A percentile compares a stretch with the other conserved stretches of the same genome.
These are phyloP conservation scores for Anthoceros angustus DNA, from an alignment of 225 moss, liverwort and hornwort genomes.

Conservation along the genomic window DNA sequence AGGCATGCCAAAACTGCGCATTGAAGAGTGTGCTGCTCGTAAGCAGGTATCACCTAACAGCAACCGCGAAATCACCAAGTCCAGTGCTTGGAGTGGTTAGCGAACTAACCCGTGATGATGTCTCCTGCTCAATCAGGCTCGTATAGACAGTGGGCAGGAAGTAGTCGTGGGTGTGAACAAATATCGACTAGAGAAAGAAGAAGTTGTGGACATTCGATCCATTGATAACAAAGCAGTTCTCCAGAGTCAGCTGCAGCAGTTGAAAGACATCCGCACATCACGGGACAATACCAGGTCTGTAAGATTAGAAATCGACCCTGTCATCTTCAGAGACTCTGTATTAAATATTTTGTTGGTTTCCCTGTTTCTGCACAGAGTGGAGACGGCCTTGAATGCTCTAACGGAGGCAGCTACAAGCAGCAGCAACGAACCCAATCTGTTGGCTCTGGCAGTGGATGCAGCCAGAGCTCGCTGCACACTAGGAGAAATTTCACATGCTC, in stretches of 20 bases:
- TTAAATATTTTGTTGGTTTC: not conserved
- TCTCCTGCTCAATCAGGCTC: constrained; percentile 16
- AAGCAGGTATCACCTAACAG: constrained; percentile 14
- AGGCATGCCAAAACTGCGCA: constrained; percentile 18
- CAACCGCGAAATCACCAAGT: no score
- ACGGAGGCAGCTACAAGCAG: constrained; percentile 18
- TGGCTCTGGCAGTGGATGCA: constrained; percentile 22
- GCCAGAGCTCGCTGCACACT: constrained; percentile 23
- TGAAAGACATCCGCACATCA: constrained; percentile 9
- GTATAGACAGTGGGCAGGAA: constrained; percentile 20
- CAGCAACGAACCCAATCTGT: constrained; percentile 18
- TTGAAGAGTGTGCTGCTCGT: constrained; percentile 23
- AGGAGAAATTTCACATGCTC: constrained; percentile 25
- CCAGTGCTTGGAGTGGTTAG: not conserved
- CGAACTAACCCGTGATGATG: no score
- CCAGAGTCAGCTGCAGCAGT: constrained; percentile 13
- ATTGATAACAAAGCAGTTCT: constrained; percentile 16
- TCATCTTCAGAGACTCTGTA: no score
- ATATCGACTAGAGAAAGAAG: constrained; percentile 13
- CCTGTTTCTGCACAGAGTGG: constrained; percentile 13
- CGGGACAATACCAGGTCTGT: constrained; percentile 18
- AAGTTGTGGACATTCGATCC: constrained; percentile 11
- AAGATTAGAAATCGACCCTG: no score
- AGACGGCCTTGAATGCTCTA: constrained; percentile 20
- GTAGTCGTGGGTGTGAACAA: constrained; percentile 22